Evolutionary conservation across 139 green algal genomes (phyloP), one percentile per base, ranked within the genome.

Genomic region (Nannochloris sp.): DNA sequence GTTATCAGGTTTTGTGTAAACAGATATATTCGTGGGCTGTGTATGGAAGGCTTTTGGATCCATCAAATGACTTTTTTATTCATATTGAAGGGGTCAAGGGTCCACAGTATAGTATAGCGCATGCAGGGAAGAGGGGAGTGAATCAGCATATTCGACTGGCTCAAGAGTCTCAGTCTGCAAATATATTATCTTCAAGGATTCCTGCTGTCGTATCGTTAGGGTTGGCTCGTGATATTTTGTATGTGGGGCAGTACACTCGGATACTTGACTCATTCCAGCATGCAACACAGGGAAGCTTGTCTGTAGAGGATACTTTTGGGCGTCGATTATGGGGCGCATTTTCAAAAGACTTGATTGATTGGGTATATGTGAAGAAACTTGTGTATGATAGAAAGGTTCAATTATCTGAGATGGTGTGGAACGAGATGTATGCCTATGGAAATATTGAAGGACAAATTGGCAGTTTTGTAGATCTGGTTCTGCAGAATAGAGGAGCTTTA

Each of bases 11-110:
- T 29, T 57, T 96, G 49, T 83, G 88, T 66, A 79, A 83, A 66
- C 89, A 96, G 69, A 70, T 95, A 8, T 75, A 87, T 5, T 78
- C 81, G 10, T 96, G 89, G 87, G 87, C 90, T 69, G 69, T 95
- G 55, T 78, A 95, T 69, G 89, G 89, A 9, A 59, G 89, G 61
- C 76, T 96, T 24, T 58, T 83, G 31, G 86, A 93, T 63, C 48
- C 65, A 1, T 54, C 72, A 18, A 54, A 61, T 4, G 90, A 95
- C 72, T 95, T 95, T 66, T 96, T 96, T 76, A 85, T 96, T 18
- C 66, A 65, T 67, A 61, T 16, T 55, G 36, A 15, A 5, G 8
- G 24, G 11, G 4, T 40, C 5, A 40, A 40, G 8, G 34, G 34
- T 40, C 34, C 34, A 11, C 34, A 40, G 34, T 11, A 14, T 40